Base-by-base conservation (phyloP, 371 early-diverging fungal species). In the Lichtheimia corymbifera region DNA sequence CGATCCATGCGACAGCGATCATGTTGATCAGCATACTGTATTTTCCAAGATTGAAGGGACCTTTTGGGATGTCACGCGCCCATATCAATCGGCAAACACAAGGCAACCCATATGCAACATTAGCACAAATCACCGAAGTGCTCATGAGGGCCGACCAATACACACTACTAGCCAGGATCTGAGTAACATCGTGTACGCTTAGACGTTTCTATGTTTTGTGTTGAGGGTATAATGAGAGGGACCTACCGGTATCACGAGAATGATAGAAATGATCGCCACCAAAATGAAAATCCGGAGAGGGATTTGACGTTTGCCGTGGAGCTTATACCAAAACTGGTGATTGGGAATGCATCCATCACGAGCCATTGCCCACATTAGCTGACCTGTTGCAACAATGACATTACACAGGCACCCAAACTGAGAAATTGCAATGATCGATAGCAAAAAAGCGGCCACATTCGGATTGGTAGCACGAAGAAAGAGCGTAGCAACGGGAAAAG, bases 71-170 rank as follows among this genome's bases (percentile, higher is more conserved):
- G 6, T 42, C 42, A 35, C 53, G 18, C 41, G 61, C 62, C 62
- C 64, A 71, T 9, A 71, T 59, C 49, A 71, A 45, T 7, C 71
- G 71, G 35, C 71, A 71, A 40, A 67, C 40, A 17, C 59, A 62
- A 4, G 71, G 71, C 2, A 67, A 49, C 30, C 69, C 69, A 44
- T 71, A 71, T 3, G 71, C 61, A n/a, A 67, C 58, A 43, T 57
- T 68, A 24, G 63, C 57, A 27, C 61, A 56, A 28, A 70, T 64
- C 3, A 70, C 71, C 0, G 65, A 64, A 20, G 62, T 53, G 18
- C 60, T 62, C 60, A 70, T 55, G 35, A 70, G 61, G 22, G 67
- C 67, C 17, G 63, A 59, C 71, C 71, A 71, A 47, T 61, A 71
- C 7, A 67, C 60, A 2, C 49, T 35, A 28, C 64, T 65, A 35